Percentiles rank a stretch among this genome's conserved stretches.
Evolutionary conservation across 768 basidiomycete genomes (phyloP).

Genomic region (Hypholoma fasciculare): DNA sequence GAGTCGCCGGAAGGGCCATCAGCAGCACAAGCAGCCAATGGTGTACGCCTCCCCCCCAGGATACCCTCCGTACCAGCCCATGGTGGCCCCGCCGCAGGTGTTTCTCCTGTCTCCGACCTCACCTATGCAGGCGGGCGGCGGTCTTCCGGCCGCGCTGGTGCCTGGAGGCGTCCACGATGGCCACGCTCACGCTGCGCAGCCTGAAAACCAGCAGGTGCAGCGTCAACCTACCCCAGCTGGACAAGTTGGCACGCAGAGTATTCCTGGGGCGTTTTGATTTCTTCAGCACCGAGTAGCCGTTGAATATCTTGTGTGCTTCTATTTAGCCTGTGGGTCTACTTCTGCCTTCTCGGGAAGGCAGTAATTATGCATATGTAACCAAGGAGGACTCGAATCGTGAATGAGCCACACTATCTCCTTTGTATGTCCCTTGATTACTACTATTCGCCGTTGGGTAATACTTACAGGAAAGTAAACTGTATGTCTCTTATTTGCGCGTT

Average conservation of each 20-base stretch:
- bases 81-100: slow-evolving; percentile 27
- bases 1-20: neutral
- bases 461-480: no score
- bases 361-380: no score
- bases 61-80: slow-evolving; percentile 31
- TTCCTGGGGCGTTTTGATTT: slow-evolving; percentile 4
- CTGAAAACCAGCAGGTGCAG: neutral
- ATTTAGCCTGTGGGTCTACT: neutral
- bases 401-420: no score
- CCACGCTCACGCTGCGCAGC: neutral
- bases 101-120: slow-evolving; percentile 18
- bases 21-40: slow-evolving; percentile 3
- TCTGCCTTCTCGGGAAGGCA: no score
- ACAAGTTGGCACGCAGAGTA: neutral
- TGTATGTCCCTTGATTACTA: no score
- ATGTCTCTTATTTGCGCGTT: no score
- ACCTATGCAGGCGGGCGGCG: neutral
- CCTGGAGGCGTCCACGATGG: slow-evolving; percentile 7
- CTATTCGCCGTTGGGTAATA: no score
- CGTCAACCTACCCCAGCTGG: neutral
- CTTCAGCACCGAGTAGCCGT: neutral
- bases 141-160: slow-evolving; percentile 4
- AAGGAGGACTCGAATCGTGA: no score
- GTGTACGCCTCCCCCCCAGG: slow-evolving; percentile 25
- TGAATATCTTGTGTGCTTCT: neutral